Evolutionary conservation across 106 monocot species (phyloP).

Genomic region (Iris macrosiphon): DNA sequence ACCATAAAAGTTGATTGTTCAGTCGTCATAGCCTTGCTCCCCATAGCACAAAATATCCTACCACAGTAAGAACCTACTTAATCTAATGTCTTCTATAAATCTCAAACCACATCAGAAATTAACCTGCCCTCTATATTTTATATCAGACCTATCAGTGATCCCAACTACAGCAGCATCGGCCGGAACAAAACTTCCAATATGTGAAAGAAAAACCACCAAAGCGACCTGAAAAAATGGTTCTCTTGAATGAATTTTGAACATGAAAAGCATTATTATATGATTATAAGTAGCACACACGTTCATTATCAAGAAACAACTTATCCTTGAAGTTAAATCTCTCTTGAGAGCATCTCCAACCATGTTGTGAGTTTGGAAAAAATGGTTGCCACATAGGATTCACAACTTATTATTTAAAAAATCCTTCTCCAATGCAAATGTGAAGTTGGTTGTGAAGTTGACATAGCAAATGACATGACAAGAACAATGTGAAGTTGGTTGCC

Average conservation of each 20-base stretch:
- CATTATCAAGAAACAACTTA: too few species aligned
- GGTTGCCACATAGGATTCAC: too few species aligned
- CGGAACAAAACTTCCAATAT: conserved; percentile 98
- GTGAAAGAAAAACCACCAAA: conserved; percentile 93
- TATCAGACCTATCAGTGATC: conserved; percentile 79
- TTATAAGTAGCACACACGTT: too few species aligned
- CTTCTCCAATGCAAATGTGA: too few species aligned
- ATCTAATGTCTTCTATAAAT: not conserved
- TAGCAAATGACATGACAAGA: too few species aligned
- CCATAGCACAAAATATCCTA: conserved; percentile 96
- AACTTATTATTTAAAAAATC: too few species aligned
- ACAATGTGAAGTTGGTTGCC: too few species aligned
- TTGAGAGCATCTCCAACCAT: too few species aligned
- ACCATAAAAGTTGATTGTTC: conserved; percentile 98
- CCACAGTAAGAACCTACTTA: not conserved
- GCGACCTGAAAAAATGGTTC: conserved; percentile 62
- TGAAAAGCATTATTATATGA: not conserved
- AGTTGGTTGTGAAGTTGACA: too few species aligned
- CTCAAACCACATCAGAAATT: conserved; percentile 1
- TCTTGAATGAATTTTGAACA: not conserved
- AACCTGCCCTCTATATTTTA: not conserved
- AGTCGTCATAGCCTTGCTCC: conserved; percentile 70
- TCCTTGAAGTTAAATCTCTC: too few species aligned
- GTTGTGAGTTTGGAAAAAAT: too few species aligned
- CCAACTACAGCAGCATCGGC: conserved; percentile 90